Evolutionary conservation across 2,329 filamentous ascomycete species (phyloP), one percentile per base, ranked within the genome.

Genomic region (Pseudocercospora crystallina): DNA sequence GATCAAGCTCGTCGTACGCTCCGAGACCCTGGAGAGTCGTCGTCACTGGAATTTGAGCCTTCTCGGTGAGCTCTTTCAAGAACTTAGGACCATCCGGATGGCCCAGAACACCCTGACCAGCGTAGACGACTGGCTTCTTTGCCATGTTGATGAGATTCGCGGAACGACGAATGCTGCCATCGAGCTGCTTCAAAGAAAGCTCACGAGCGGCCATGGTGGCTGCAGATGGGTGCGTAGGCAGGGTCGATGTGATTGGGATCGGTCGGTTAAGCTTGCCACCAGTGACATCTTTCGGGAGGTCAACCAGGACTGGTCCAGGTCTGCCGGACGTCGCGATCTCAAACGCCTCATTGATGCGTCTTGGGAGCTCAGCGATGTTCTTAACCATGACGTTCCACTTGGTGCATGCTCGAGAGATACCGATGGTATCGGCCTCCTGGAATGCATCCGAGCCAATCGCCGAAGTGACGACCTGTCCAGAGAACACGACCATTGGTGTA

Each of bases 341-440:
- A 67, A 97, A 97, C 42, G 94, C 94, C 76, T 97, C 94, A 71
- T 96, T 96, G 68, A 97, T 97, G 59, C 92, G 83, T 64, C 89
- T 84, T 43, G 94, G 94, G 49, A 99, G 80, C 74, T 99, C 94
- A 43, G 89, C 90, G 48, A 96, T 85, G 70, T 86, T 92, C 80
- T 95, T 96, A 42, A 96, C 90, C 90, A 97, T 95, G 54, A 95
- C 90, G 65, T 97, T 97, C 94, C 94, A 99, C 78, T 97, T 97
- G 62, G 91, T 96, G 80, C 91, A 96, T 14, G 91, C 85, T 65
- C 92, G 83, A 31, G 90, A 95, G 71, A 99, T 97, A 61, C 92
- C 92, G 53, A 96, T 79, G 32, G 95, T 85, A 68, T 99, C 94
- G 52, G 90, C 91, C 74, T 97, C 94, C 71, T 99, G 94, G 80